A percentile compares a stretch with the other conserved stretches of the same genome.
Evolutionary conservation across 148 eudicot species (phyloP).

Genomic region (Euryodendron excelsum): DNA sequence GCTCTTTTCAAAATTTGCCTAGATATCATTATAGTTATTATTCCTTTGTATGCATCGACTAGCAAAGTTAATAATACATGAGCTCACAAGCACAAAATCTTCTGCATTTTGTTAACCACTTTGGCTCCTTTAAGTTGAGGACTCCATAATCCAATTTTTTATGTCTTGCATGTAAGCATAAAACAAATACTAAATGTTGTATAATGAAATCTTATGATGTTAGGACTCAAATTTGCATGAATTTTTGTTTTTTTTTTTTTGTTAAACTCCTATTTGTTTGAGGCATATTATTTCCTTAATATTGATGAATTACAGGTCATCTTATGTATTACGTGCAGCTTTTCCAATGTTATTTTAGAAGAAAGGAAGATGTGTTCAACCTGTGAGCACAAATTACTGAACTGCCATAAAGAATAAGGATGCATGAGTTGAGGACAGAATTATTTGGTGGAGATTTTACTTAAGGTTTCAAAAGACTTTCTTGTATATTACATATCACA

Average conservation of each 20-base stretch:
- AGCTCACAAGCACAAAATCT: too few species aligned
- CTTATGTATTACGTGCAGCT: neutral
- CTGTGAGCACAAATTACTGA: too few species aligned
- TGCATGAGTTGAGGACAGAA: neutral
- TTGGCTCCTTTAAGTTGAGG: too few species aligned
- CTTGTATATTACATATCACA: neutral
- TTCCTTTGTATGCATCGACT: neutral
- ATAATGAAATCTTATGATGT: neutral
- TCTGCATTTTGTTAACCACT: too few species aligned
- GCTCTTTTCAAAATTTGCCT: too few species aligned
- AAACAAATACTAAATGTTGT: too few species aligned
- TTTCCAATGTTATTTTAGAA: neutral
- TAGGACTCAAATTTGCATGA: neutral
- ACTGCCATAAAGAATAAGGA: neutral
- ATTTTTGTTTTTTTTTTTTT: neutral
- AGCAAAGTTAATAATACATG: too few species aligned
- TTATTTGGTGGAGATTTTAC: neutral
- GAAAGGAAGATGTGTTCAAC: neutral
- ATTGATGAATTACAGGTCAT: neutral
- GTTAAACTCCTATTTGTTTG: too few species aligned
- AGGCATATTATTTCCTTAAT: neutral
- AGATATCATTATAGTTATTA: too few species aligned
- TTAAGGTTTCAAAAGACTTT: neutral
- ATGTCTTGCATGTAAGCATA: neutral
- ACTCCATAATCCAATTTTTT: conserved; percentile 6